Percentiles rank a stretch among this genome's conserved stretches.
phyloP scores from a whole-genome alignment of 1,284 basidiomycete genomes.

The Chiua sp. region DNA sequence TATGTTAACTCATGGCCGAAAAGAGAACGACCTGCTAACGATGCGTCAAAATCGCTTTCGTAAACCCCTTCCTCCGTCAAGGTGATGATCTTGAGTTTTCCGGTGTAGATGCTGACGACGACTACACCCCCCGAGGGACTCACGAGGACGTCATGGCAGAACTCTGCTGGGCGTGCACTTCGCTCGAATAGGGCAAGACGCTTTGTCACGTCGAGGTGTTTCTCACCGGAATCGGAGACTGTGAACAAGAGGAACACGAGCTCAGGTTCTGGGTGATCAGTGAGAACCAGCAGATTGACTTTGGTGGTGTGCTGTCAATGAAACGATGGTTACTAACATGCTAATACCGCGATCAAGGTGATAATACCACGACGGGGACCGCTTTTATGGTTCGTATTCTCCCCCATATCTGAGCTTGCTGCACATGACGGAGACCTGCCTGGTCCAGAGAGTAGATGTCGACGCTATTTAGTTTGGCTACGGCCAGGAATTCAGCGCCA shows the following conservation, averaged over 20 bases:
- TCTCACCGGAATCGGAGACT: conserved; percentile 40
- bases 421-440: conserved; percentile 62
- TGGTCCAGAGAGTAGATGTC: conserved; percentile 67
- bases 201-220: conserved; percentile 46
- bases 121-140: conserved; percentile 65
- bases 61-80: conserved; percentile 56
- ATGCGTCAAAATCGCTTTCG: conserved; percentile 63
- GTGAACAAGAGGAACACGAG: conserved; percentile 63
- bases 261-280: conserved; percentile 76
- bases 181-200: conserved; percentile 59
- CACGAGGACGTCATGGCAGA: conserved; percentile 66
- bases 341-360: not conserved
- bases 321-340: conserved; percentile 3
- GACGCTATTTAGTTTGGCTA: conserved; percentile 66
- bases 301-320: conserved; percentile 46
- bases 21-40: conserved; percentile 50
- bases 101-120: conserved; percentile 66
- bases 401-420: conserved; percentile 67
- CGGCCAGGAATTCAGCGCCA: conserved; percentile 64
- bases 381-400: conserved; percentile 60
- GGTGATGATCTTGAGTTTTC: conserved; percentile 67
- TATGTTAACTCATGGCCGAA: conserved; percentile 13
- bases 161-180: conserved; percentile 63
- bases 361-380: conserved; percentile 56
- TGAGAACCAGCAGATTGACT: conserved; percentile 64